A percentile compares a stretch with the other conserved stretches of the same genome.
These are phyloP conservation scores for Suhomyces xylopsoci DNA, from an alignment of 805 yeast genomes.

Conservation along the genomic window DNA sequence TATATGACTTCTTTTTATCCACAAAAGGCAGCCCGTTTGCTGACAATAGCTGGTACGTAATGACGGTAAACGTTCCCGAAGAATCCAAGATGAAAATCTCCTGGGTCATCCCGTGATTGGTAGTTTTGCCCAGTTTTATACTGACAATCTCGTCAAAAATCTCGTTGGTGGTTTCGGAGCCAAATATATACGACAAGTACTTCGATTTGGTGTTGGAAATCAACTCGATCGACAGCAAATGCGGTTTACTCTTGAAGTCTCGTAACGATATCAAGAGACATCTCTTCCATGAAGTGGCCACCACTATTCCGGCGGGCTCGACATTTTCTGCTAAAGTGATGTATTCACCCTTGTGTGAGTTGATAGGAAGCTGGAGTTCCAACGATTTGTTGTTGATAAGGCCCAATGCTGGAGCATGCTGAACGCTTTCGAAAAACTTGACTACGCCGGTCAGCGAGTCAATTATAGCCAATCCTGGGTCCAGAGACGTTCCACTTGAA, in stretches of 20 bases:
- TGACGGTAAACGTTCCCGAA: conserved; percentile 36
- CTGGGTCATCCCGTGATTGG: conserved; percentile 47
- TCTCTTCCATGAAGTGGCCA: conserved; percentile 69
- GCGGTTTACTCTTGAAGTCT: conserved; percentile 66
- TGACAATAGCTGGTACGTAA: conserved; percentile 27
- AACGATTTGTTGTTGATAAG: conserved; percentile 46
- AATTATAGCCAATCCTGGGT: conserved; percentile 71
- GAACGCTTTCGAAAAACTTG: conserved; percentile 71
- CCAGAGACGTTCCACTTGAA: conserved; percentile 43
- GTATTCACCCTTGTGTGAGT: conserved; percentile 44
- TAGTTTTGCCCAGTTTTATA: conserved; percentile 50
- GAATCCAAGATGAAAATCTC: conserved; percentile 45
- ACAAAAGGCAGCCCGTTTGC: conserved; percentile 27
- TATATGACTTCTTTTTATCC: conserved; percentile 24
- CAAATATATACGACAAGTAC: conserved; percentile 5
- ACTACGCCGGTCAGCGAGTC: conserved; percentile 57
- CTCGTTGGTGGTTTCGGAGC: conserved; percentile 10
- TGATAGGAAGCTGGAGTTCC: conserved; percentile 39
- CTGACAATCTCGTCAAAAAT: conserved; percentile 53
- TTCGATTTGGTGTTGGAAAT: conserved; percentile 8
- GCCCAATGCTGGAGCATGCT: conserved; percentile 64
- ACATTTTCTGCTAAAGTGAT: conserved; percentile 56
- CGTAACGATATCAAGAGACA: conserved; percentile 59
- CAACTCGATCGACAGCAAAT: conserved; percentile 35
- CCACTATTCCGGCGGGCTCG: conserved; percentile 71